Conservation (phyloP, 345 rosid genomes). For the Pistacia atlantica region DNA sequence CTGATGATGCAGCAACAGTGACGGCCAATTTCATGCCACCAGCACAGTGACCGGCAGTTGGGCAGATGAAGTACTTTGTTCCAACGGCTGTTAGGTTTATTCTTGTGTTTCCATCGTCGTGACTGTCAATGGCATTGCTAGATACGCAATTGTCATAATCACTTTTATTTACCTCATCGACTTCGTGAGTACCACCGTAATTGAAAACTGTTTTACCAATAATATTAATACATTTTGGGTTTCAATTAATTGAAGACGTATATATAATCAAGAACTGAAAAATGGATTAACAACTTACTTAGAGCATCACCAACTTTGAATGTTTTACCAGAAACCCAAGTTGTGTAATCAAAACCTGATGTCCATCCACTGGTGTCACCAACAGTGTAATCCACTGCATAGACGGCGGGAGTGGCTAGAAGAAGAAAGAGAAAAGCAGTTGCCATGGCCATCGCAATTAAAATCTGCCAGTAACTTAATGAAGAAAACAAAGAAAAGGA, state of each 20-base stretch:
- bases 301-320: slow-evolving; percentile 49
- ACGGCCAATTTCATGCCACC: slow-evolving; percentile 56
- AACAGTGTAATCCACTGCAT: slow-evolving; percentile 34
- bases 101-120: slow-evolving; percentile 34
- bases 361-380: slow-evolving; percentile 51
- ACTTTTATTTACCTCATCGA: slow-evolving; percentile 33
- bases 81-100: slow-evolving; percentile 32
- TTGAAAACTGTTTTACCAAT: slow-evolving; percentile 35
- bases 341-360: slow-evolving; percentile 18
- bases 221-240: not conserved
- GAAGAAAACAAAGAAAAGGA: not conserved
- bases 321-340: slow-evolving; percentile 42
- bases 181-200: slow-evolving; percentile 34
- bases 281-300: slow-evolving; percentile 23
- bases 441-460: slow-evolving; percentile 22
- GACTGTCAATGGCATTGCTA: slow-evolving; percentile 27
- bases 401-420: slow-evolving; percentile 37
- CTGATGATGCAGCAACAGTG: slow-evolving; percentile 32
- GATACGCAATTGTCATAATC: slow-evolving; percentile 39
- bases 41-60: slow-evolving; percentile 41
- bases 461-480: no score
- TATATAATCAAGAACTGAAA: not conserved
- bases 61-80: slow-evolving; percentile 48
- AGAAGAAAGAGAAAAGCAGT: slow-evolving; percentile 33
- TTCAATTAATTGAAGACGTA: no score